Percentiles rank a stretch among this genome's conserved stretches.
These are phyloP conservation scores for Chlamydomonas sphaeroides DNA, from an alignment of 139 green algal species.

Conservation along the genomic window DNA sequence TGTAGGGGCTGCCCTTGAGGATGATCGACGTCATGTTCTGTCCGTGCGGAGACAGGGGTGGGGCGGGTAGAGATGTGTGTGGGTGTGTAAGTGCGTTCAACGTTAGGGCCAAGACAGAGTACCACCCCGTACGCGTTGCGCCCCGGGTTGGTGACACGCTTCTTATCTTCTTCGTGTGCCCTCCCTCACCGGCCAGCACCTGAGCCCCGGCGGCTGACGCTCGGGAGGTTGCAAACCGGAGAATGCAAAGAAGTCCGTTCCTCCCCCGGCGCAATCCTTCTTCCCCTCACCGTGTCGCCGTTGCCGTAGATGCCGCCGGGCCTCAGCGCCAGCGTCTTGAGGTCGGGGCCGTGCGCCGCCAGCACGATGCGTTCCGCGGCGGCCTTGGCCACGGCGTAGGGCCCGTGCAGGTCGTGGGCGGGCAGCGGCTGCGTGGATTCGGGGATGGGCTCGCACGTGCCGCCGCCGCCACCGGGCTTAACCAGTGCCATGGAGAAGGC, in stretches of 20 bases:
- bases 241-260: too few species aligned
- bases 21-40: neutral
- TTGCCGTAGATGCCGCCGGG: constrained; percentile 32
- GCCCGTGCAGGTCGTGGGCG: neutral
- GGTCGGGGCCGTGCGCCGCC: constrained; percentile 21
- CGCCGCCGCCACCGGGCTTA: neutral
- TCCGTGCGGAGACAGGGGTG: too few species aligned
- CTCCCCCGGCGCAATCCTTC: too few species aligned
- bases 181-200: too few species aligned
- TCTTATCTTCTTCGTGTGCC: too few species aligned
- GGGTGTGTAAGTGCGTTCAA: too few species aligned
- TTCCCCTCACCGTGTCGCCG: constrained; percentile 1
- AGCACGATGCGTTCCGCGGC: constrained; percentile 32
- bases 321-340: constrained; percentile 22
- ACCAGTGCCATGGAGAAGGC: neutral
- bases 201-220: too few species aligned
- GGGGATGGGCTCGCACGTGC: neutral
- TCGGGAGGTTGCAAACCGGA: too few species aligned
- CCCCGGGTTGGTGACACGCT: too few species aligned
- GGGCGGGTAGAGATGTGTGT: too few species aligned
- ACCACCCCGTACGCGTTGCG: too few species aligned
- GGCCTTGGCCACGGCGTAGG: constrained; percentile 16
- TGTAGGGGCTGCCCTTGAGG: neutral
- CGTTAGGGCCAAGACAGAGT: too few species aligned
- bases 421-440: neutral